Conservation (phyloP, 2,329 filamentous ascomycete genomes). For the Eurotiales sp. region DNA sequence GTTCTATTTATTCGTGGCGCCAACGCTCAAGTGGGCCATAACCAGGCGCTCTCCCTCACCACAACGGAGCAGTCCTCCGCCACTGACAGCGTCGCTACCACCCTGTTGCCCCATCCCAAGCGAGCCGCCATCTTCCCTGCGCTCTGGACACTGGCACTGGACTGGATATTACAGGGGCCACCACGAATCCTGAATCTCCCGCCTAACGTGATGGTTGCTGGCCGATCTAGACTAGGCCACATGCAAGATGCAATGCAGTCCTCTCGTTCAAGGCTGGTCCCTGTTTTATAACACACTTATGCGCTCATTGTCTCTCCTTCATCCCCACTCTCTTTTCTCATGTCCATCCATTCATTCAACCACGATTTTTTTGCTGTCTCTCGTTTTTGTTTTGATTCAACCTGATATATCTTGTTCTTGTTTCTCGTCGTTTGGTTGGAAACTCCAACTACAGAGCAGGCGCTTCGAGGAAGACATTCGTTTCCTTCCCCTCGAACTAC, state of each 20-base stretch:
- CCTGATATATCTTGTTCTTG: conserved; percentile 5
- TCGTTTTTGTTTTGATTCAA: conserved; percentile 2
- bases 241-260: conserved; percentile 12
- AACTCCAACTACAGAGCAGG: conserved; percentile 5
- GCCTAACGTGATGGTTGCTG: neutral
- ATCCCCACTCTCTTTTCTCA: conserved; percentile 12
- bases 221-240: neutral
- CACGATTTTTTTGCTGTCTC: neutral
- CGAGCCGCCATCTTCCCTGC: neutral
- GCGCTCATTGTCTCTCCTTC: neutral
- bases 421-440: conserved; percentile 9
- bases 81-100: neutral
- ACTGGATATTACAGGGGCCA: too few species aligned
- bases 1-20: too few species aligned
- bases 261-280: conserved; percentile 3
- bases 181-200: neutral
- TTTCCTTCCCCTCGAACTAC: conserved; percentile 13
- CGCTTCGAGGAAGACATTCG: conserved; percentile 13
- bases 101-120: too few species aligned
- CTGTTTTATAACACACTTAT: conserved; percentile 6
- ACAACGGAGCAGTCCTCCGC: too few species aligned
- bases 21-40: too few species aligned
- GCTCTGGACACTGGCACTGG: too few species aligned
- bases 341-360: conserved; percentile 1
- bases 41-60: too few species aligned